phyloP scores from a whole-genome alignment of 2,329 filamentous ascomycete species.

The Ascocoryne sarcoides region DNA sequence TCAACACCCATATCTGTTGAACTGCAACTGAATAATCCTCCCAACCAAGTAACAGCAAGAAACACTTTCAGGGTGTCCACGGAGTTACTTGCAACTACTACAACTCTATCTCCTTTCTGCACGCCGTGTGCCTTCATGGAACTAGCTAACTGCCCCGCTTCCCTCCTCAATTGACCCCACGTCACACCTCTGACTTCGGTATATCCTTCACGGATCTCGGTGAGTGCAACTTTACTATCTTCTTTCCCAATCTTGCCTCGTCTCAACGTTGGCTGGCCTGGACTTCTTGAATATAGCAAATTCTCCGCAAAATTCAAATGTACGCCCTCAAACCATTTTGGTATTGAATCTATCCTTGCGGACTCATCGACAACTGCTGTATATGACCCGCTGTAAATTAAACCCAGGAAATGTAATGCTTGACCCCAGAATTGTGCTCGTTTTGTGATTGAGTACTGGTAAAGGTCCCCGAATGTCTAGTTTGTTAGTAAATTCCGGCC shows the following conservation, averaged over 20 bases:
- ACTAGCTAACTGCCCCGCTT: conserved; percentile 50
- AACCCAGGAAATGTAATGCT: conserved; percentile 48
- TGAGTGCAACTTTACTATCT: conserved; percentile 60
- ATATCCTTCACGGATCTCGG: conserved; percentile 60
- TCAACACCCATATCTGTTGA: conserved; percentile 79
- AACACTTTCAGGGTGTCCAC: conserved; percentile 66
- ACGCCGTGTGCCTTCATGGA: conserved; percentile 62
- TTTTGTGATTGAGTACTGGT: conserved; percentile 56
- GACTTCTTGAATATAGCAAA: conserved; percentile 51
- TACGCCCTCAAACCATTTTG: conserved; percentile 69
- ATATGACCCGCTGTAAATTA: conserved; percentile 56
- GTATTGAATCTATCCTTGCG: conserved; percentile 60
- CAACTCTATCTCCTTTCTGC: conserved; percentile 62
- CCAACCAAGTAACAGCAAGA: conserved; percentile 60
- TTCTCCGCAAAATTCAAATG: conserved; percentile 75
- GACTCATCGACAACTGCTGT: conserved; percentile 57
- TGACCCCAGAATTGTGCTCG: conserved; percentile 58
- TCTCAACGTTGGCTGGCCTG: conserved; percentile 34
- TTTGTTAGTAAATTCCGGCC: not conserved
- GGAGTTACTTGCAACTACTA: conserved; percentile 66
- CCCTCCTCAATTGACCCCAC: conserved; percentile 56
- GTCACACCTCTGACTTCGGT: conserved; percentile 48
- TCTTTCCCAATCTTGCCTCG: conserved; percentile 55
- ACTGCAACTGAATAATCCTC: conserved; percentile 65
- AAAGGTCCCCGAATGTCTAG: conserved; percentile 60